Base-by-base conservation (phyloP, 2,329 filamentous ascomycete genomes). In the Paecilomyces fulvus region DNA sequence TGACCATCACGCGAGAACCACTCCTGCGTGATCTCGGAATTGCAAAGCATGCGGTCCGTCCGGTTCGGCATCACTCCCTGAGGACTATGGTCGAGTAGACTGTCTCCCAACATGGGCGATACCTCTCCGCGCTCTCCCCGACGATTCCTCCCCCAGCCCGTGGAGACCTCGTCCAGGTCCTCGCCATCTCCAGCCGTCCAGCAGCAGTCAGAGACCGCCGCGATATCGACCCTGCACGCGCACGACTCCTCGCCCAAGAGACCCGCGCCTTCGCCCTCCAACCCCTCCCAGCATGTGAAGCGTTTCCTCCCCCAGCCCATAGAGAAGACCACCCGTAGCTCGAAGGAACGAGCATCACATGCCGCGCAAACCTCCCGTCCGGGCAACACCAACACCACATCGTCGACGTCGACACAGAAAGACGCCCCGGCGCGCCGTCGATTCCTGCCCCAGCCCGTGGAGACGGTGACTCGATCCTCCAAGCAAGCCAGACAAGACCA, bases 391-490 rank as follows among this genome's bases (percentile, higher is more conserved):
- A 5, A 49, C n/a, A 43, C 53, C 56, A 52, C 51, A 31, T 30
- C 53, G 33, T 48, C 10, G 28, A n/a, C 20, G 51, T 43, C 53
- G 50, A 14, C 53, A 37, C 48, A 55, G 49, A 14, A 7, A 12
- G 17, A 48, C 30, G 8, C 49, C 53, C 49, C 60, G 43, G 25
- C 56, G 49, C 54, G 55, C 25, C 48, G 52, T 52, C 57, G 30
- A 53, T 25, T 33, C 20, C 25, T 53, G 55, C 21, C 56, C 67
- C 49, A 75, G 72, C 52, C 64, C 67, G 57, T 68, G 73, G 55
- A 79, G 80, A 53, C 33, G 55, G 37, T 64, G 61, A 33, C 80
- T 80, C 37, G 82, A 80, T 31, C 80, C 83, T 52, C 84, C 20
- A 49, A 49, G 21, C 52, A 43, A 14, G 20, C 37, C 31, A 25